Base-by-base conservation (phyloP, 2,329 filamentous ascomycete species). In the Mariannaea elegans region DNA sequence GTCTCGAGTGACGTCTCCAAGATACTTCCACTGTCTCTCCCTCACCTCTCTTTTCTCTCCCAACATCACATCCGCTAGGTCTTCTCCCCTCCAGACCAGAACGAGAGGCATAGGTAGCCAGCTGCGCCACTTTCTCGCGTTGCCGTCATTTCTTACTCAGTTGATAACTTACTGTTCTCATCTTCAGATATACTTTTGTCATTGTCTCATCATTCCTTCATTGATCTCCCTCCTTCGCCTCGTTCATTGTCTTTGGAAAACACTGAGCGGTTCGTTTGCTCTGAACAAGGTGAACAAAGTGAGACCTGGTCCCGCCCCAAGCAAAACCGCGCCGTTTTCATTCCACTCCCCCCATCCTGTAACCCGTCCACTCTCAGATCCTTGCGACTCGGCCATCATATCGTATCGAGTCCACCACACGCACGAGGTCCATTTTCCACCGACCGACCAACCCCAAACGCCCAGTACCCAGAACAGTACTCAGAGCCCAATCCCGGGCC, bases 361-460 rank as follows among this genome's bases (percentile, higher is more conserved):
- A 7, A 31, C 27, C 39, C 41, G 27, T 49, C 54, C 47, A 45
- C 47, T 50, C 45, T 46, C 42, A 7, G 12, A 59, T 53, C 56
- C 56, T 59, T 61, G 59, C 59, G 59, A 58, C 59, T 54, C 59
- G 54, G 39, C 49, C 36, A 59, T 49, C 27, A 42, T 59, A 65
- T 67, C 55, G 54, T 62, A 60, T 69, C 65, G 66, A 69, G 67
- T 66, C 65, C 65, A 56, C 66, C 47, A 57, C 58, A 47, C 53
- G 52, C 56, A 56, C 48, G 50, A 64, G 53, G 56, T 69, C 65
- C 62, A 62, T 66, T 64, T 67, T 59, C 63, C 65, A 57, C 61
- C 58, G 55, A 52, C 45, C 38, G 48, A 45, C 46, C 52, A 9
- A 36, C 32, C 12, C 10, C n/a, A 39, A 7, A 12, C 3, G 19